Conservation (phyloP, 2,329 filamentous ascomycete genomes). For the Aspergillus sclerotialis region DNA sequence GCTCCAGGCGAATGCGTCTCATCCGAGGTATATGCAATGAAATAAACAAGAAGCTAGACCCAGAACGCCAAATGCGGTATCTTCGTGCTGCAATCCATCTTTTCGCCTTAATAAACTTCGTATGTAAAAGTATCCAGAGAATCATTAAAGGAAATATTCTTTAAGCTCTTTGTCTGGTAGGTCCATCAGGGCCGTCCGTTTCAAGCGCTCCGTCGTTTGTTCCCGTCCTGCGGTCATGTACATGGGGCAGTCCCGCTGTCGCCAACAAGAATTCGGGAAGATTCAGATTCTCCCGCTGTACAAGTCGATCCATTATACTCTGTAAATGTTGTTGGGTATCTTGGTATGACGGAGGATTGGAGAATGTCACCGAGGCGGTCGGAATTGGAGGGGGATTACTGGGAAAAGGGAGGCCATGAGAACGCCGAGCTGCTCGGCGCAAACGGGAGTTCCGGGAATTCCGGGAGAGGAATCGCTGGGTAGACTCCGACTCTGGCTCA, state of each 20-base stretch:
- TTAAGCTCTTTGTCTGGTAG: slow-evolving; percentile 7
- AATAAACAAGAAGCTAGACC: not conserved
- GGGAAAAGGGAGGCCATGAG: slow-evolving; percentile 23
- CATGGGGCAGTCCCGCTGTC: slow-evolving; percentile 59
- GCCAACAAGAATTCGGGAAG: slow-evolving; percentile 81
- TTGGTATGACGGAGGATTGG: slow-evolving; percentile 21
- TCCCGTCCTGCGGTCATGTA: slow-evolving; percentile 26
- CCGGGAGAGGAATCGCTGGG: slow-evolving; percentile 11
- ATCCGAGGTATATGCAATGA: not conserved
- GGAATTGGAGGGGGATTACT: slow-evolving; percentile 28
- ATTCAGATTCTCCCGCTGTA: slow-evolving; percentile 67
- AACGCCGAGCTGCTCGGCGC: slow-evolving; percentile 14
- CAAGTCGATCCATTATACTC: slow-evolving; percentile 62
- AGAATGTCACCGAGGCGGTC: slow-evolving; percentile 24
- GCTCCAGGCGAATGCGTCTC: too few relatives aligned
- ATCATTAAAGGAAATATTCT: slow-evolving; percentile 2
- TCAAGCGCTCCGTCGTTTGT: slow-evolving; percentile 16
- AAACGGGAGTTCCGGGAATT: slow-evolving; percentile 13
- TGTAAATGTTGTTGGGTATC: slow-evolving; percentile 58
- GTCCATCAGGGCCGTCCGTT: slow-evolving; percentile 13
- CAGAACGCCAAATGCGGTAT: not conserved
- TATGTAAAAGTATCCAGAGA: slow-evolving; percentile 11
- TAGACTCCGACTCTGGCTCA: slow-evolving; percentile 23
- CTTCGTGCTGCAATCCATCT: not conserved
- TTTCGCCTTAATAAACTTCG: slow-evolving; percentile 2